Evolutionary conservation across 1,284 basidiomycete species (phyloP).

Genomic region (Fomitopsis palustris): DNA sequence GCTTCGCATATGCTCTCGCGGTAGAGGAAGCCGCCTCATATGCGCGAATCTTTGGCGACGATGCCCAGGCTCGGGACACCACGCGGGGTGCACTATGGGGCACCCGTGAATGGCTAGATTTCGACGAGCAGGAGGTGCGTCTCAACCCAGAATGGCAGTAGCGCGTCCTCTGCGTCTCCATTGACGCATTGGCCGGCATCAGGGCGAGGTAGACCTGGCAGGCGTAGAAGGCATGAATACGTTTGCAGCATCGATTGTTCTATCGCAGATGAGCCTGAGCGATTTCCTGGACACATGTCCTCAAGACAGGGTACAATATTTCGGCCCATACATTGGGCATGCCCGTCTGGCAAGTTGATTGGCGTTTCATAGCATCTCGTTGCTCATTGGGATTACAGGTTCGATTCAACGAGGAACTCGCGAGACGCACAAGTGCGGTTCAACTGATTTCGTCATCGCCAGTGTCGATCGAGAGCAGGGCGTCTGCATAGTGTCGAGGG

Average conservation of each 20-base stretch:
- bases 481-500: not conserved
- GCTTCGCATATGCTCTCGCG: conserved; percentile 59
- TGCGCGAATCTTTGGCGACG: conserved; percentile 53
- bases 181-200: conserved; percentile 3
- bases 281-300: conserved; percentile 50
- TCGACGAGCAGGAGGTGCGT: conserved; percentile 44
- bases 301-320: conserved; percentile 43
- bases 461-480: not conserved
- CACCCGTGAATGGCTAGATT: conserved; percentile 54
- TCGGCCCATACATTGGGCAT: conserved; percentile 46
- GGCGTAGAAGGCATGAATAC: conserved; percentile 57
- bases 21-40: conserved; percentile 52
- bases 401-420: conserved; percentile 37
- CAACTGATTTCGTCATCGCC: conserved; percentile 24
- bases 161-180: not conserved
- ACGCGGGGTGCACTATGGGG: conserved; percentile 52
- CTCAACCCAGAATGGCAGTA: not conserved
- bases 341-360: conserved; percentile 49
- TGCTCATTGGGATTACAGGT: conserved; percentile 23
- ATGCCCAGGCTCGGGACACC: conserved; percentile 40
- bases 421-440: conserved; percentile 33
- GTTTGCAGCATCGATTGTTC: conserved; percentile 59
- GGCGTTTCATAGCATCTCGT: not conserved
- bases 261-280: conserved; percentile 51
- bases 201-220: conserved; percentile 54